Evolutionary conservation across 2,329 filamentous ascomycete species (phyloP), one percentile per base, ranked within the genome.

Genomic region (Phaeomoniella chlamydospora): DNA sequence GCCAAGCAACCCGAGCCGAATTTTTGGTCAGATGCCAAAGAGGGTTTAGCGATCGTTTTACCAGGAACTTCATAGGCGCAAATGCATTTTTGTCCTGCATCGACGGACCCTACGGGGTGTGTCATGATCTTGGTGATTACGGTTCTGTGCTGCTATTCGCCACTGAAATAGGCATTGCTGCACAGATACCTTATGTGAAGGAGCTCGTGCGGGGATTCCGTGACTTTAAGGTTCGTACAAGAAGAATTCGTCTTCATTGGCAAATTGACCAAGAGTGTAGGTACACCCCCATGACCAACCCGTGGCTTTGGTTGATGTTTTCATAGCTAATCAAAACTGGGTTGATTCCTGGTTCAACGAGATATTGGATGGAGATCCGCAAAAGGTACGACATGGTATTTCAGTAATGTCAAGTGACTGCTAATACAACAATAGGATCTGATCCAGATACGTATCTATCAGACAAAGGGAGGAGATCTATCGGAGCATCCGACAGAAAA

Each of bases 121-220:
- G 34, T 22, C 38, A 42, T 35, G 19, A 35, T 18, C 42, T 53
- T 18, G 35, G 43, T 0, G 34, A 51, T 31, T 58, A 51, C 41
- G 38, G 53, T 31, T 43, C 44, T 38, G 42, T 58, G 13, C 41
- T 60, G 3, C 54, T 61, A 39, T 39, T 58, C 15, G 42, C 49
- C 5, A 59, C 45, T 22, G 46, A 49, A n/a, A 57, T 57, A 26
- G 45, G 54, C 2, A 57, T 60, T 19, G 42, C 46, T n/a, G 46
- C 49, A 22, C 41, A 54, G 29, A 39, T 59, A 33, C 51, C 43
- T 5, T 57, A 55, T 42, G 46, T 60, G 5, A 55, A 54, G 33
- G 42, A 56, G 38, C 43, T 60, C 5, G 17, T 32, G 5, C 5
- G 17, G 5, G 13, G 30, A 5, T 14, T n/a, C 13, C 14, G 17